These are phyloP conservation scores for Dactylonectria macrodidyma DNA, from an alignment of 2,329 filamentous ascomycete species.

Conservation along the genomic window DNA sequence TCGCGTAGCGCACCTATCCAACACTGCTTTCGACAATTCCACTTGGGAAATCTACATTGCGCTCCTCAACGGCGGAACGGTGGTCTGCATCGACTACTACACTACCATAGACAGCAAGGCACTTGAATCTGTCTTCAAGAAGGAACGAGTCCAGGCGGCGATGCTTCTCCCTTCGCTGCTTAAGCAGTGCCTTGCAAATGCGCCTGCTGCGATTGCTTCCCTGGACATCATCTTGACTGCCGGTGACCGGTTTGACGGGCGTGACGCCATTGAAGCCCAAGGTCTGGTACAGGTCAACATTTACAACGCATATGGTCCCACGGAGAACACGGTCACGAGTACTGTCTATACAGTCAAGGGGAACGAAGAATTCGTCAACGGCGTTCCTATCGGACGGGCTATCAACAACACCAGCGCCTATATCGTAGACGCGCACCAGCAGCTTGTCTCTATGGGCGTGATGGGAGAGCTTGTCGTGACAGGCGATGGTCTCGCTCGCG, in stretches of 20 bases:
- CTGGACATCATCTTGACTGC: constrained; percentile 31
- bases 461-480: constrained; percentile 49
- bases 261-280: constrained; percentile 6
- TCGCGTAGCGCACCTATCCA: not conserved
- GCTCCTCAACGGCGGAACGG: not conserved
- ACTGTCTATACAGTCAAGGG: constrained; percentile 8
- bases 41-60: constrained; percentile 1
- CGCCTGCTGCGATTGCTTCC: not conserved
- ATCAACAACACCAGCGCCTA: constrained; percentile 40
- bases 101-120: not conserved
- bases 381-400: constrained; percentile 39
- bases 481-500: constrained; percentile 30
- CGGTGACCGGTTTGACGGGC: constrained; percentile 36
- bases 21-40: not conserved
- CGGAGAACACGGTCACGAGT: constrained; percentile 35
- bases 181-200: constrained; percentile 37
- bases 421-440: constrained; percentile 43
- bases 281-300: constrained; percentile 1
- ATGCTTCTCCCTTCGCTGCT: constrained; percentile 36
- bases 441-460: constrained; percentile 44
- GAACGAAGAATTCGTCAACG: constrained; percentile 22
- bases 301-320: constrained; percentile 35
- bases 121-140: constrained; percentile 15
- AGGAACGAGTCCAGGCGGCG: constrained; percentile 6
- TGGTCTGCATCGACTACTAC: not conserved